Evolutionary conservation across 2,329 filamentous ascomycete species (phyloP), one percentile per base, ranked within the genome.

Genomic region (Cladophialophora immunda): DNA sequence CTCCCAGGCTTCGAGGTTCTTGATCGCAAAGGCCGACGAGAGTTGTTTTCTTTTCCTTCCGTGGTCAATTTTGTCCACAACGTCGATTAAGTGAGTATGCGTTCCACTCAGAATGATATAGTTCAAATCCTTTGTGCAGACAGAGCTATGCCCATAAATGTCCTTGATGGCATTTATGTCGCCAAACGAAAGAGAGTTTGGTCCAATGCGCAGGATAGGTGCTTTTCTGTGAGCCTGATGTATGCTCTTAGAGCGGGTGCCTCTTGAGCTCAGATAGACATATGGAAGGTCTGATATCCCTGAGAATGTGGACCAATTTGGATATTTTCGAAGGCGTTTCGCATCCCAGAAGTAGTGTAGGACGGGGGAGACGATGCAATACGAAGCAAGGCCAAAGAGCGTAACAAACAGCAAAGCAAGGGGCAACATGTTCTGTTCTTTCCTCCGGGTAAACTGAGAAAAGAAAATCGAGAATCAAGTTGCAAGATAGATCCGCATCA

Each of bases 211-310:
- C 8, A 65, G 38, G 30, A 65, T 58, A 25, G 63, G 56, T 78
- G 92, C 83, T 72, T 91, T 85, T n/a, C 84, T 83, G 75, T 94
- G 92, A 0, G 94, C 82, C 7, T 75, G 61, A 17, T 38, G 36
- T 15, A 38, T 38, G 36, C 36, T 19, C 19, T 41, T 11, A 41
- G 56, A 58, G 2, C 56, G 65, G 80, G 80, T 0, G 80, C 81
- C 7, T 76, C 73, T 15, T 78, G 78, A 1, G 82, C 80, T 27
- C 83, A 75, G 4, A 81, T 66, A 15, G 76, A 83, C 82, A 71
- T 83, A 85, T 0, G 80, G 78, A 1, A 85, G 70, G 53, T 80
- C 78, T 5, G 80, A 80, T 41, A 83, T 77, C 13, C 81, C 82
- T 0, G 81, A 79, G 13, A 83, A 75, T 2, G 74, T 67, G 22